These are phyloP conservation scores for Fennellomyces sp. DNA, from an alignment of 371 early-diverging fungal genomes.

Conservation along the genomic window DNA sequence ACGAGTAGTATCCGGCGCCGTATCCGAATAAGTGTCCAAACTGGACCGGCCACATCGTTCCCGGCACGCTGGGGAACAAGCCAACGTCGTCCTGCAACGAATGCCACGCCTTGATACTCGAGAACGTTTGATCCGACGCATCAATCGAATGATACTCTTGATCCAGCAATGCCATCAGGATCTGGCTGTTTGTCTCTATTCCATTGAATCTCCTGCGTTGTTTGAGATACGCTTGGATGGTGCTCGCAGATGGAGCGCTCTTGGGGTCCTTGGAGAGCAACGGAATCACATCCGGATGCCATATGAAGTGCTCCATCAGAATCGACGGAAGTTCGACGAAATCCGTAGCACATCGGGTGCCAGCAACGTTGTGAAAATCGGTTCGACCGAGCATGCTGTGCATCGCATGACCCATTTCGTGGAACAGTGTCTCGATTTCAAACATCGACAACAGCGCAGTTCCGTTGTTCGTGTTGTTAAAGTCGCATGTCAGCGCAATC, in stretches of 20 bases:
- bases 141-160: slow-evolving; percentile 70
- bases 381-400: slow-evolving; percentile 96
- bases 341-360: slow-evolving; percentile 92
- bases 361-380: slow-evolving; percentile 93
- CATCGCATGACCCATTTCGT: slow-evolving; percentile 99
- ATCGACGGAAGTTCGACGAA: slow-evolving; percentile 97
- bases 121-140: slow-evolving; percentile 41
- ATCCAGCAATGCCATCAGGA: slow-evolving; percentile 88
- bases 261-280: slow-evolving; percentile 51
- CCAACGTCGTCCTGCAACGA: slow-evolving; percentile 57
- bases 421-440: slow-evolving; percentile 96
- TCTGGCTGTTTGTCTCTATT: slow-evolving; percentile 85
- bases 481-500: slow-evolving; percentile 80
- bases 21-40: slow-evolving; percentile 93
- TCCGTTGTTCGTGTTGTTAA: slow-evolving; percentile 28
- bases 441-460: slow-evolving; percentile 57
- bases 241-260: slow-evolving; percentile 32
- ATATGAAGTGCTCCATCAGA: slow-evolving; percentile 90
- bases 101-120: slow-evolving; percentile 55
- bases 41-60: slow-evolving; percentile 89
- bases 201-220: slow-evolving; percentile 62
- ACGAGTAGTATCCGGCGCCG: slow-evolving; percentile 93
- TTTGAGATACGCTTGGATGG: slow-evolving; percentile 50
- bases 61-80: slow-evolving; percentile 65
- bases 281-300: slow-evolving; percentile 71